Percentiles rank a stretch among this genome's conserved stretches.
phyloP scores from a whole-genome alignment of 345 rosid species.

The Citrus reticulata region DNA sequence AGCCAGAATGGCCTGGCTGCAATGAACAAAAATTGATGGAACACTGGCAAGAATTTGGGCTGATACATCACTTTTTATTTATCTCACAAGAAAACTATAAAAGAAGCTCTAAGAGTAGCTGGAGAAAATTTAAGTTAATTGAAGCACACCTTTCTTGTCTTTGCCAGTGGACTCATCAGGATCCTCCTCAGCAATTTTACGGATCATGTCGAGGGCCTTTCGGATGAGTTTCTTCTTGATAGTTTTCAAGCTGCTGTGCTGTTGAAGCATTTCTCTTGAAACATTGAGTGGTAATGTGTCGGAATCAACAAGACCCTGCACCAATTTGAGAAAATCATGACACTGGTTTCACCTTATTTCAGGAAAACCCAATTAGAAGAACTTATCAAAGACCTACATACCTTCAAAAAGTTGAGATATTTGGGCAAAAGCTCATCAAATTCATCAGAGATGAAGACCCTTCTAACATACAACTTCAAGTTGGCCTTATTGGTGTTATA shows the following conservation, averaged over 20 bases:
- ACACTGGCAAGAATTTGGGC: not conserved
- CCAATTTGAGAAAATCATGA: constrained; percentile 4
- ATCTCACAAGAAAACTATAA: not conserved
- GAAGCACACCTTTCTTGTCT: constrained; percentile 64
- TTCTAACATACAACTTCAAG: constrained; percentile 86
- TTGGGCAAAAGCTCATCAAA: constrained; percentile 96
- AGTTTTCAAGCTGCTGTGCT: constrained; percentile 91
- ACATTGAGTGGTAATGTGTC: constrained; percentile 93
- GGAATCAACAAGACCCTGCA: constrained; percentile 98
- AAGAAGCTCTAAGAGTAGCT: not conserved
- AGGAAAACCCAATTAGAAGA: not conserved
- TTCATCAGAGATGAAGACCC: constrained; percentile 98
- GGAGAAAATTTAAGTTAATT: not conserved
- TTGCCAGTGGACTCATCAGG: constrained; percentile 73
- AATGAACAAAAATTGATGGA: not conserved
- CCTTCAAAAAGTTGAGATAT: constrained; percentile 90
- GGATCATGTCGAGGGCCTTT: constrained; percentile 95
- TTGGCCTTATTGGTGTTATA: constrained; percentile 83
- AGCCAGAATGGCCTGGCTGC: not conserved
- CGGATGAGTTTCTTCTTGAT: constrained; percentile 96
- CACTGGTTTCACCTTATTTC: not conserved
- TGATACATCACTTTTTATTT: not conserved
- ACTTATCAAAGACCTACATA: constrained; percentile 17
- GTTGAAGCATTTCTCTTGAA: constrained; percentile 98
- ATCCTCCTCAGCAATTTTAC: constrained; percentile 86